Base-by-base conservation (phyloP, 163 green algal genomes). In the Scenedesmus sp. region DNA sequence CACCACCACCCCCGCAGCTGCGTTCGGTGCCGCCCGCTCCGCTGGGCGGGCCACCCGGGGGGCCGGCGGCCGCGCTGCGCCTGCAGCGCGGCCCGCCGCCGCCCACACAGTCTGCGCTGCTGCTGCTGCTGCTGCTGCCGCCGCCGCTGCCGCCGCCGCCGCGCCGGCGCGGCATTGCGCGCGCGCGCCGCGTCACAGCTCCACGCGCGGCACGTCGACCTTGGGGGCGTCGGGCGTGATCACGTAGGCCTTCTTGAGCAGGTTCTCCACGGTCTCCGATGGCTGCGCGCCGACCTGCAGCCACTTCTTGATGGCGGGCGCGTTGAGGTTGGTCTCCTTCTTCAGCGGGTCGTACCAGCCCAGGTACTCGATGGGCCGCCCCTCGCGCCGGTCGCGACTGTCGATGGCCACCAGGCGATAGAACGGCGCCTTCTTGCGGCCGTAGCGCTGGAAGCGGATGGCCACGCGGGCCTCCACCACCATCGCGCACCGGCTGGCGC, bases 231-330 rank as follows among this genome's bases (percentile, higher is more conserved):
- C 67, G 17, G 83, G 83, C 74, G 84, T 67, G 50, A 88, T 86
- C 20, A 88, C 77, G 62, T 96, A 93, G 0, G 93, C 92, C 82
- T 96, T 96, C 75, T 95, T 93, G 18, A 99, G 85, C 50, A 99
- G 84, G 77, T 88, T 87, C 45, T 73, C 83, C 33, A 97, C 93
- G 29, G 87, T 94, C 39, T 94, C 88, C 22, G 85, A 92, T 3
- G 89, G 89, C 86, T 95, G 77, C 15, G 95, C 95, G 17, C 95
- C 95, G 39, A 92, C 85, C 0, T 53, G 31, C 17, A 99, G 82
- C 95, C 95, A 99, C 85, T 97, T 94, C 90, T 97, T 98, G 85
- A 99, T 98, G 51, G 89, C 88, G 26, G 94, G 93, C 2, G 94
- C 94, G 84, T 98, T 95, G 44, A 99, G 86, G 83, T 95, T 96